phyloP scores from a whole-genome alignment of 2,329 filamentous ascomycete genomes.

The Colletotrichum navitas region DNA sequence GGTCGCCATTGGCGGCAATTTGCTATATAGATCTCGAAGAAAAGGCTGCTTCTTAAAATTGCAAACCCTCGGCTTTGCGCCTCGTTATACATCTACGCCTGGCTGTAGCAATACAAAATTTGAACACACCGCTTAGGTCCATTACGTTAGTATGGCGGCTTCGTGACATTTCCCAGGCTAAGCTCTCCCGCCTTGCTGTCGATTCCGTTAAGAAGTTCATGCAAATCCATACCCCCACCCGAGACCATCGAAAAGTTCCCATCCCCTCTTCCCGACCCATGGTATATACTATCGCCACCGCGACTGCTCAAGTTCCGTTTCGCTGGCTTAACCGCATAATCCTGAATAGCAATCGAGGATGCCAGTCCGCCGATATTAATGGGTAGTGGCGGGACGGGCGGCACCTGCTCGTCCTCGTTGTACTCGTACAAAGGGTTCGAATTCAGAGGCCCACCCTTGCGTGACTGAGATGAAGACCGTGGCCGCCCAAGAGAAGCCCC shows the following conservation, averaged over 20 bases:
- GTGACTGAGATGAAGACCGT: conserved; percentile 52
- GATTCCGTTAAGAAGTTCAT: conserved; percentile 64
- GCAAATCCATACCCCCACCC: conserved; percentile 59
- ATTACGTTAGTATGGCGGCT: conserved; percentile 63
- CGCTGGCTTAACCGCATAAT: conserved; percentile 51
- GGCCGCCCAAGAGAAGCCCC: conserved; percentile 47
- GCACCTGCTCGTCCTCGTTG: conserved; percentile 57
- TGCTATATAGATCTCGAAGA: conserved; percentile 15
- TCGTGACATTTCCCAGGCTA: conserved; percentile 59
- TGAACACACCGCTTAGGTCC: conserved; percentile 8
- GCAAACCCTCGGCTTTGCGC: conserved; percentile 36
- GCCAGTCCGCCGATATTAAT: conserved; percentile 48
- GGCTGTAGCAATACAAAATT: conserved; percentile 37
- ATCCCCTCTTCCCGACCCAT: conserved; percentile 34
- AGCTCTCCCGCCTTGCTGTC: conserved; percentile 62
- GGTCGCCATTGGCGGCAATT: not conserved
- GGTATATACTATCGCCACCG: conserved; percentile 53
- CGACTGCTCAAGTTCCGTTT: conserved; percentile 58
- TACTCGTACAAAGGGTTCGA: conserved; percentile 57
- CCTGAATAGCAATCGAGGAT: conserved; percentile 51
- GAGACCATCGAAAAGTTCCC: conserved; percentile 52
- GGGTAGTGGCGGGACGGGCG: conserved; percentile 69
- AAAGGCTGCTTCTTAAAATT: conserved; percentile 19
- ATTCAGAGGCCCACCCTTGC: conserved; percentile 56
- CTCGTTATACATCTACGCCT: conserved; percentile 40